Percentiles rank a stretch among this genome's conserved stretches.
Conservation (phyloP, 192 early-diverging fungal genomes). For the Podila horticola region DNA sequence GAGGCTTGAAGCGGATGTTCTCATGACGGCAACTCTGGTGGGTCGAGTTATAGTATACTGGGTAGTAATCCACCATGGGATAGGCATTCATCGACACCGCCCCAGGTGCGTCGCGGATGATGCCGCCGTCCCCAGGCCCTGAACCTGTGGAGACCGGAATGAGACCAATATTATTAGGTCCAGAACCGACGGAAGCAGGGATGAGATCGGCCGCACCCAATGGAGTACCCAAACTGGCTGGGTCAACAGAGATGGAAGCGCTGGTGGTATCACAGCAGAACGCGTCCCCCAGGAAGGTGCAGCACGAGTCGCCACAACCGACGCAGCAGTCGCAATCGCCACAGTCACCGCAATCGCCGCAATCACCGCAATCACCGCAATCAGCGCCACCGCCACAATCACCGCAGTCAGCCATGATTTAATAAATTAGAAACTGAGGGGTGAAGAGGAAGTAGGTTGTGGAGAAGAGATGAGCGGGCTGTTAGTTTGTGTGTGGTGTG, state of each 20-base stretch:
- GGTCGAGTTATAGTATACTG: neutral
- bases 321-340: conserved; percentile 5
- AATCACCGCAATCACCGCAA: neutral
- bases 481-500: too few species aligned
- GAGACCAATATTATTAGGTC: neutral
- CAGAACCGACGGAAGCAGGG: neutral
- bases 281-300: conserved; percentile 5
- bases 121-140: neutral
- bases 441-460: neutral
- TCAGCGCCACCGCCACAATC: neutral
- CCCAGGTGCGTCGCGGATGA: neutral
- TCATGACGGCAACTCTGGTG: neutral
- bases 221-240: neutral
- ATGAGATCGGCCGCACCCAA: neutral
- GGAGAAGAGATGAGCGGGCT: neutral
- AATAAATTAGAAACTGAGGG: neutral
- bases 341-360: conserved; percentile 11
- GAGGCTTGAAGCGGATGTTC: neutral
- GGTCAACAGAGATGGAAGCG: neutral
- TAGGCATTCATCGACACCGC: neutral
- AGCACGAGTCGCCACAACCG: conserved; percentile 15
- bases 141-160: neutral
- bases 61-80: neutral
- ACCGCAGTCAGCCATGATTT: neutral
- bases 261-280: neutral